Evolutionary conservation across 768 basidiomycete genomes (phyloP).

Genomic region (Solioccasus polychromus): DNA sequence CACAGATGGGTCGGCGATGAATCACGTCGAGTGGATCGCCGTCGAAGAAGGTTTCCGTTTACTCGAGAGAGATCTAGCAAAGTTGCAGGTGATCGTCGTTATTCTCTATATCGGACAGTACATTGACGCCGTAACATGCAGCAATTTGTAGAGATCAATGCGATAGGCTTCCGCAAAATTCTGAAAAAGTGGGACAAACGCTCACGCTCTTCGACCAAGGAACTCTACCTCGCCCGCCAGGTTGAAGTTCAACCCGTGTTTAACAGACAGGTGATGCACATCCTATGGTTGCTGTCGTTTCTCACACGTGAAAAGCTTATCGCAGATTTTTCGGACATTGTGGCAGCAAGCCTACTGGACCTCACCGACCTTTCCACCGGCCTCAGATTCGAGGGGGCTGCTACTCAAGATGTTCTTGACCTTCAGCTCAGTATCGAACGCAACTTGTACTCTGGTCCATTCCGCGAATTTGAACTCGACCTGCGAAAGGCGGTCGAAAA

Average conservation of each 20-base stretch:
- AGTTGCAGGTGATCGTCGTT: slow-evolving; percentile 71
- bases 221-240: slow-evolving; percentile 92
- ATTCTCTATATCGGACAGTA: slow-evolving; percentile 8
- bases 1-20: slow-evolving; percentile 50
- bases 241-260: slow-evolving; percentile 99
- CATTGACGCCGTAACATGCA: slow-evolving; percentile 33
- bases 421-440: slow-evolving; percentile 69
- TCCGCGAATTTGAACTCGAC: slow-evolving; percentile 86
- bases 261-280: slow-evolving; percentile 76
- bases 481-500: slow-evolving; percentile 73
- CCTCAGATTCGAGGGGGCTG: slow-evolving; percentile 74
- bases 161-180: slow-evolving; percentile 94
- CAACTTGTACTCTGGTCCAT: slow-evolving; percentile 62
- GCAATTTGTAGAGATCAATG: slow-evolving; percentile 98
- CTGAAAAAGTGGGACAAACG: slow-evolving; percentile 99
- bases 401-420: slow-evolving; percentile 71
- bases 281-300: not conserved
- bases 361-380: slow-evolving; percentile 73
- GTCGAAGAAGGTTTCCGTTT: slow-evolving; percentile 95
- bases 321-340: slow-evolving; percentile 90
- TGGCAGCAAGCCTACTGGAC: slow-evolving; percentile 78
- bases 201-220: slow-evolving; percentile 92
- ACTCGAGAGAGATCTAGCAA: slow-evolving; percentile 90
- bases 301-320: slow-evolving; percentile 61
- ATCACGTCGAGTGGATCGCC: slow-evolving; percentile 89